Conservation (phyloP, 768 basidiomycete species). For the Calocybe gangraenosa region DNA sequence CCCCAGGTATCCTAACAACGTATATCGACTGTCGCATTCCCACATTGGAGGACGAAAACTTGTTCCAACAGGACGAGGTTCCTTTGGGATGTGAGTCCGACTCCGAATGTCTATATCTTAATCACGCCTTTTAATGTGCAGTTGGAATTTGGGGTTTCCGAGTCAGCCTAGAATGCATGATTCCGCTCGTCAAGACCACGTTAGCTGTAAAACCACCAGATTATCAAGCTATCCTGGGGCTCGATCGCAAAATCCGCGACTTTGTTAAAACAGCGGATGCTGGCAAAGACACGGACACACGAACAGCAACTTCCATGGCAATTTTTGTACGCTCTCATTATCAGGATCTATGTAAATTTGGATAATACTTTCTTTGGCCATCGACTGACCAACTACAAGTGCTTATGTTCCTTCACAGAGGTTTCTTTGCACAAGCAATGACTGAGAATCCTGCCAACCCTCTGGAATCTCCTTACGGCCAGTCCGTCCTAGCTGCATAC, state of each 20-base stretch:
- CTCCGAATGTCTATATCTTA: not conserved
- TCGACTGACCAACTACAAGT: conserved; percentile 28
- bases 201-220: conserved; percentile 38
- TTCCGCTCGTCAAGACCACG: conserved; percentile 36
- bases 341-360: conserved; percentile 36
- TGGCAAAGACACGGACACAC: conserved; percentile 20
- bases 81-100: conserved; percentile 39
- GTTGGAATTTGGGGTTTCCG: conserved; percentile 47
- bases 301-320: conserved; percentile 37
- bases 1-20: conserved; percentile 38
- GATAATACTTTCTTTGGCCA: not conserved
- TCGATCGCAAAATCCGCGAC: conserved; percentile 46
- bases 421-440: conserved; percentile 55
- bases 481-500: conserved; percentile 51
- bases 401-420: conserved; percentile 51
- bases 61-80: conserved; percentile 37
- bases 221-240: conserved; percentile 43
- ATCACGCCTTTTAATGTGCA: conserved; percentile 16
- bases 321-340: conserved; percentile 39
- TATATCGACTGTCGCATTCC: conserved; percentile 46
- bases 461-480: conserved; percentile 40
- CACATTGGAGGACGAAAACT: conserved; percentile 39
- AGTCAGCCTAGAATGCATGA: conserved; percentile 35
- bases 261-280: conserved; percentile 22
- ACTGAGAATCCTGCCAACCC: conserved; percentile 44